phyloP scores from a whole-genome alignment of 495 filamentous ascomycete species.

The Penicillium paradoxum region DNA sequence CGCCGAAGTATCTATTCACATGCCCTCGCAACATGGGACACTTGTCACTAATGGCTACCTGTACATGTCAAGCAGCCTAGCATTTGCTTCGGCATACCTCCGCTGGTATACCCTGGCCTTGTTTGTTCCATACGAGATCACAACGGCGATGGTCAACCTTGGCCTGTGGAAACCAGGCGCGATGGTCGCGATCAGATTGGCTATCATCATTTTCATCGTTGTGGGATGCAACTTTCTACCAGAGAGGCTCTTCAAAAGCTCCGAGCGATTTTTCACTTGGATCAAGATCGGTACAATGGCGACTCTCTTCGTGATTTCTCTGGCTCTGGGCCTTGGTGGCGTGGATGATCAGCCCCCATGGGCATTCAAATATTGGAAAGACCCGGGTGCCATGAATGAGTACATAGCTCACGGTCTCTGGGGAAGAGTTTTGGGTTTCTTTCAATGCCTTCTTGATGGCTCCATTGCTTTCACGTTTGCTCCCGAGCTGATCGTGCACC shows the following conservation, averaged over 20 bases:
- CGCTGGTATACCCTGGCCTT: conserved; percentile 61
- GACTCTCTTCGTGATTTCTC: conserved; percentile 62
- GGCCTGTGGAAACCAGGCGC: conserved; percentile 63
- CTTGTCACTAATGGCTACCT: conserved; percentile 51
- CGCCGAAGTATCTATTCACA: conserved; percentile 60
- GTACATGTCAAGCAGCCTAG: conserved; percentile 47
- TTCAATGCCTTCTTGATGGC: conserved; percentile 57
- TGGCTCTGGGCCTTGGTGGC: conserved; percentile 64
- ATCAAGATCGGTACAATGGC: conserved; percentile 77
- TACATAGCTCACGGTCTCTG: conserved; percentile 54
- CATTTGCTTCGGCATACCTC: conserved; percentile 54
- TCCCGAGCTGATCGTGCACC: conserved; percentile 51
- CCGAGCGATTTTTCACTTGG: conserved; percentile 71
- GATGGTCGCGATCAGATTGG: conserved; percentile 64
- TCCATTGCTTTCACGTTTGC: conserved; percentile 52
- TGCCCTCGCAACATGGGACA: conserved; percentile 52
- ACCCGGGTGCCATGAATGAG: conserved; percentile 66
- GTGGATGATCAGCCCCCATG: conserved; percentile 59
- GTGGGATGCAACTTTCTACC: conserved; percentile 73
- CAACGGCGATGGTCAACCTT: conserved; percentile 78
- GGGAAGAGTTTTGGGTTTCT: conserved; percentile 65
- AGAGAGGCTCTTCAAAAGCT: conserved; percentile 72
- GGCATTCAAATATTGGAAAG: conserved; percentile 72
- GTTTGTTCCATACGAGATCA: conserved; percentile 67
- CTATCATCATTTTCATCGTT: conserved; percentile 64